Percentiles rank a stretch among this genome's conserved stretches.
phyloP scores from a whole-genome alignment of 371 early-diverging fungal species.

The Actinomucor elegans region DNA sequence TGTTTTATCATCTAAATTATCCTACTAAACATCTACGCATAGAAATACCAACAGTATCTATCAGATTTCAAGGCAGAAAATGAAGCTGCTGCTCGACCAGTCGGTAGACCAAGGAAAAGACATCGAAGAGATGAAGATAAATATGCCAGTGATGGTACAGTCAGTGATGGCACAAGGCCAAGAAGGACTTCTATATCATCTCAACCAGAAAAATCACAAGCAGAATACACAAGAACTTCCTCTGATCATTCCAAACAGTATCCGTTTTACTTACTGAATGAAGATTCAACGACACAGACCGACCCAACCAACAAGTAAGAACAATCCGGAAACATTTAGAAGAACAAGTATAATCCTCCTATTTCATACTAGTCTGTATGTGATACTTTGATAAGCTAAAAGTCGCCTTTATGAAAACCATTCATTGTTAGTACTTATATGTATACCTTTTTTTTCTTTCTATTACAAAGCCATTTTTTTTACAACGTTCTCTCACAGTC shows the following conservation, averaged over 20 bases:
- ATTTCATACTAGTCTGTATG: too few species aligned
- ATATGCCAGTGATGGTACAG: conserved; percentile 6
- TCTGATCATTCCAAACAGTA: conserved; percentile 21
- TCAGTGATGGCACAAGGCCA: conserved; percentile 13
- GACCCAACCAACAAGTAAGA: too few species aligned
- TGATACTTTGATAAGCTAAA: too few species aligned
- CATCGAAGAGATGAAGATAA: conserved; percentile 17
- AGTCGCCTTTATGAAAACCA: too few species aligned
- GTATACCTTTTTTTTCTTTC: too few species aligned
- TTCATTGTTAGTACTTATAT: too few species aligned
- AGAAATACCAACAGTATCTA: conserved; percentile 50
- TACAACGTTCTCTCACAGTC: too few species aligned
- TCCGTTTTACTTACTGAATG: conserved; percentile 24
- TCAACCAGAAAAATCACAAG: conserved; percentile 6
- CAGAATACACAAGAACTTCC: background rate
- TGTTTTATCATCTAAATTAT: background rate
- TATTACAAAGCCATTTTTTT: too few species aligned
- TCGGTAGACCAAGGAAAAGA: conserved; percentile 35
- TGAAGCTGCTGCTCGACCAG: conserved; percentile 42
- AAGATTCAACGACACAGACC: too few species aligned
- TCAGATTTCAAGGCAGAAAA: conserved; percentile 45
- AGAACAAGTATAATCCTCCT: too few species aligned
- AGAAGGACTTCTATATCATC: conserved; percentile 8
- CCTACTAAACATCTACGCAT: background rate
- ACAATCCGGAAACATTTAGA: too few species aligned